Conservation (phyloP, 2,329 filamentous ascomycete genomes). For the Paecilomyces sp. region DNA sequence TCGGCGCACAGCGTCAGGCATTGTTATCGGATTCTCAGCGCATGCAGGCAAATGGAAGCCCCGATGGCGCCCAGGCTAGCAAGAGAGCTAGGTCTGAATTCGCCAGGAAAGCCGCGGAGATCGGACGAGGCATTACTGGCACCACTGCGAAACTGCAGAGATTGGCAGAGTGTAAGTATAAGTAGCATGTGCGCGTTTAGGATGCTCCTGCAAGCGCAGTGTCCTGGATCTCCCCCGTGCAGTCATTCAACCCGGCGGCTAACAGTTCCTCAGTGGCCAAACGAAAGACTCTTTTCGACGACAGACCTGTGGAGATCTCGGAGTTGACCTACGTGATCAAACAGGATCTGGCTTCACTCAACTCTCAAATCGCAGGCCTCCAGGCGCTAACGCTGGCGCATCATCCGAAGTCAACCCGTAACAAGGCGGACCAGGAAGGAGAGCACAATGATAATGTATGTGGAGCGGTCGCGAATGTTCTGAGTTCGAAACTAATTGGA, state of each 20-base stretch:
- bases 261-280: conserved; percentile 62
- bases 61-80: conserved; percentile 42
- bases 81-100: conserved; percentile 71
- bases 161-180: conserved; percentile 69
- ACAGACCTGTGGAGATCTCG: conserved; percentile 92
- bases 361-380: conserved; percentile 80
- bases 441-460: conserved; percentile 91
- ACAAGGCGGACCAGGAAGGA: conserved; percentile 64
- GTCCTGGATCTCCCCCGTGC: background rate
- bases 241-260: background rate
- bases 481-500: conserved; percentile 13
- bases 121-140: conserved; percentile 80
- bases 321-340: conserved; percentile 97
- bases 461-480: conserved; percentile 4
- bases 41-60: conserved; percentile 51
- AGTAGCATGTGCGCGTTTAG: conserved; percentile 21
- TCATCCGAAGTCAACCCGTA: conserved; percentile 53
- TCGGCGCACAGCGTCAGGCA: conserved; percentile 71
- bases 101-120: conserved; percentile 81
- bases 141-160: conserved; percentile 96
- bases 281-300: conserved; percentile 93
- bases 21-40: conserved; percentile 66
- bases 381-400: conserved; percentile 70
- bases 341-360: conserved; percentile 80
- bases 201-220: background rate